Percentiles rank a stretch among this genome's conserved stretches.
Evolutionary conservation across 2,329 filamentous ascomycete genomes (phyloP).

Genomic region (Colletotrichum incanum): DNA sequence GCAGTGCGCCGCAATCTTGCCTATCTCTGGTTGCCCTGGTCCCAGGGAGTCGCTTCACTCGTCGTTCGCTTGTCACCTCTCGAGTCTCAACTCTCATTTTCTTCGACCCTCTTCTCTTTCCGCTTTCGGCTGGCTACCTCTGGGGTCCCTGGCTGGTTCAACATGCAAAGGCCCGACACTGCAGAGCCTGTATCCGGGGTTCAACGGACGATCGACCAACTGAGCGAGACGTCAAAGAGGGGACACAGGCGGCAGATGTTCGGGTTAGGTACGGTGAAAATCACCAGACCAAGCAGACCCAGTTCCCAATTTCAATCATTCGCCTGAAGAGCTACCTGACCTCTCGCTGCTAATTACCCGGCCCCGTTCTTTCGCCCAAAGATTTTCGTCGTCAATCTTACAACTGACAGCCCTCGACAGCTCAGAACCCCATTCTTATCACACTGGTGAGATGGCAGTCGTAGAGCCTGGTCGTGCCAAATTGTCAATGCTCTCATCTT

Average conservation of each 20-base stretch:
- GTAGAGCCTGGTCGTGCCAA: neutral
- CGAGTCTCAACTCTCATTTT: conserved; percentile 18
- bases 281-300: conserved; percentile 10
- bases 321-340: conserved; percentile 33
- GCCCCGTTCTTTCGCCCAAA: conserved; percentile 21
- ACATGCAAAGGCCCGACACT: conserved; percentile 23
- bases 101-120: neutral
- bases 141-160: conserved; percentile 13
- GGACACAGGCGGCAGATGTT: conserved; percentile 12
- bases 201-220: conserved; percentile 14
- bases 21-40: conserved; percentile 18
- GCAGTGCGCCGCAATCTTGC: conserved; percentile 21
- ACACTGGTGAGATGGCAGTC: neutral
- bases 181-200: conserved; percentile 15
- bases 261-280: conserved; percentile 10
- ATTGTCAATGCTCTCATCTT: neutral
- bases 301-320: conserved; percentile 12
- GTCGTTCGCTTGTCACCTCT: conserved; percentile 16
- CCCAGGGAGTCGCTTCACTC: conserved; percentile 24
- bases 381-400: conserved; percentile 26
- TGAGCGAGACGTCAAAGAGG: neutral
- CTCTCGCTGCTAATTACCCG: conserved; percentile 31
- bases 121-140: neutral
- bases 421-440: neutral
- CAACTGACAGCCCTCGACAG: conserved; percentile 15